These are phyloP conservation scores for Globisporangium takayamanum DNA, from an alignment of 352 stramenopile genomes.

Conservation along the genomic window DNA sequence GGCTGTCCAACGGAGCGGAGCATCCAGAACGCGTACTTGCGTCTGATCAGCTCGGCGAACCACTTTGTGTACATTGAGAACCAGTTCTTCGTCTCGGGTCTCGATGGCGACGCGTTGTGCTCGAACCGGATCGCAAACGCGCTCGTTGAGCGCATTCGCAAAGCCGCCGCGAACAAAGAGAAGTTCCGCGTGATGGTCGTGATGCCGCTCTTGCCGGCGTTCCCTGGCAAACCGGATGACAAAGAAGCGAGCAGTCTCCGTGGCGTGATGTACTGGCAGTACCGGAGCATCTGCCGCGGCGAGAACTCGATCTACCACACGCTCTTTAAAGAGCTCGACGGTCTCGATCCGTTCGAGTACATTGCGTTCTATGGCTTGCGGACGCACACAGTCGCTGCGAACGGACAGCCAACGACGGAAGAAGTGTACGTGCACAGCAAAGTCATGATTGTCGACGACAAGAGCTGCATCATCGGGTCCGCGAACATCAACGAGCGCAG, in stretches of 20 bases:
- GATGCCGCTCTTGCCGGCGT: constrained; percentile 79
- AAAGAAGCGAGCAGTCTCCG: constrained; percentile 78
- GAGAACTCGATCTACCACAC: constrained; percentile 80
- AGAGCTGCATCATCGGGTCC: constrained; percentile 71
- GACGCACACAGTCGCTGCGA: constrained; percentile 33
- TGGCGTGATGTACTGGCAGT: constrained; percentile 87
- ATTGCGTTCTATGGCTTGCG: constrained; percentile 83
- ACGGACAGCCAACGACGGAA: constrained; percentile 48
- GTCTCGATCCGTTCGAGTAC: constrained; percentile 76
- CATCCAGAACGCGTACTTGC: constrained; percentile 88
- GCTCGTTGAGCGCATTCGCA: constrained; percentile 66
- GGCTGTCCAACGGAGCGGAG: constrained; percentile 77
- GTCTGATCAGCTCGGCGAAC: constrained; percentile 77
- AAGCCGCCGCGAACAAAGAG: constrained; percentile 75
- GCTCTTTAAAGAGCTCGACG: constrained; percentile 66
- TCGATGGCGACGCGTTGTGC: constrained; percentile 74
- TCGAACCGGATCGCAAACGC: constrained; percentile 83
- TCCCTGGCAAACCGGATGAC: constrained; percentile 70
- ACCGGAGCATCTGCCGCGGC: constrained; percentile 76
- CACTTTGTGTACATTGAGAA: constrained; percentile 94
- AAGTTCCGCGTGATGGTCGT: constrained; percentile 82
- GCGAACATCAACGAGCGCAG: constrained; percentile 87
- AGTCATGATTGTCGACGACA: constrained; percentile 87
- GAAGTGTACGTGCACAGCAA: constrained; percentile 90
- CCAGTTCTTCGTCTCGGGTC: constrained; percentile 84